Evolutionary conservation across 2,329 filamentous ascomycete genomes (phyloP), one percentile per base, ranked within the genome.

Genomic region (Diaporthe vexans): DNA sequence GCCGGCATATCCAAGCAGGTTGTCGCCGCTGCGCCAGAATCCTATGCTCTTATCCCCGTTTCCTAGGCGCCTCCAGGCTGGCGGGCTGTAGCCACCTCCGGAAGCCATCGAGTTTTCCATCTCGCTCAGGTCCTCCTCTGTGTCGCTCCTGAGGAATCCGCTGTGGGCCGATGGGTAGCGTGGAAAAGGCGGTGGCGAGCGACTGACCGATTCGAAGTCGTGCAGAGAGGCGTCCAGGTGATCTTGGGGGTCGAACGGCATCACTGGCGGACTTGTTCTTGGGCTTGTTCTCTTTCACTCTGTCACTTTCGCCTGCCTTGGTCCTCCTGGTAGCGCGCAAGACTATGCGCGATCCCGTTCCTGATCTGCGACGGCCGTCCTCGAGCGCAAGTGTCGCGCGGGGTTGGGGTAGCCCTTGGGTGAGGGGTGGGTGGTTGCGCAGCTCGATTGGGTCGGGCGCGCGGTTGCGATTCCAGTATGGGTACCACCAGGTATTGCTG

Each of bases 51-150:
- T 86, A 77, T 87, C 86, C 78, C 88, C 89, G 86, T 90, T 91
- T 84, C 85, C 87, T 82, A 91, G 88, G 77, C 88, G 88, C 80
- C 88, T 86, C 89, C 89, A 91, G 63, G 89, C 89, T 76, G 89
- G 89, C 73, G 89, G 89, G 79, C 87, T 90, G 84, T 88, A 91
- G 76, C 88, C 89, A 86, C 88, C 88, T 79, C 77, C 85, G 80
- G 88, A 91, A 48, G 79, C 78, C 52, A 82, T 78, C 75, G 74
- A 77, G 56, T 84, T 87, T 83, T 85, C 86, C 82, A 84, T 79
- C 77, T 82, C 83, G 81, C 81, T 84, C 81, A 72, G 70, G 48
- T 72, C 70, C 46, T 46, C 70, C 48, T 82, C 81, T 78, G 81
- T 81, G 77, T 85, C 82, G 77, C 79, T 77, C 80, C 81, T 83